Percentiles rank a stretch among this genome's conserved stretches.
Conservation (phyloP, 2,329 filamentous ascomycete species). For the Chrysoporthe austroafricana region DNA sequence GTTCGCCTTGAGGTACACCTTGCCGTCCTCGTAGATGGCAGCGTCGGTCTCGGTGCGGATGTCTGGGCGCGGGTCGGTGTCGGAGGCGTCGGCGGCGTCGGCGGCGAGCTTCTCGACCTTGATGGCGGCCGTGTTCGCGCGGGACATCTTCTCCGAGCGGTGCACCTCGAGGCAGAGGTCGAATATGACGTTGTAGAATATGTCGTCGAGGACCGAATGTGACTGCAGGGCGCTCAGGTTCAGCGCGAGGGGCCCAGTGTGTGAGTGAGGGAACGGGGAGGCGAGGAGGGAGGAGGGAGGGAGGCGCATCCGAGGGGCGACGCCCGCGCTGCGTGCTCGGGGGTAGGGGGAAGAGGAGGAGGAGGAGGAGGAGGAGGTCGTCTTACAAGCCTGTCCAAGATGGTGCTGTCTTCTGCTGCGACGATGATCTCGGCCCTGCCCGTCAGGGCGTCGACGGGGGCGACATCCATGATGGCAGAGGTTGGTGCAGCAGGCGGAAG, state of each 20-base stretch:
- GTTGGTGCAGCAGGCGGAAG: neutral
- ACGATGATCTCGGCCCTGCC: slow-evolving; percentile 63
- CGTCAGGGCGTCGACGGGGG: slow-evolving; percentile 47
- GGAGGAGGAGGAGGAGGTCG: slow-evolving; percentile 1
- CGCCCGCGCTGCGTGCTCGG: neutral
- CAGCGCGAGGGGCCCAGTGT: slow-evolving; percentile 15
- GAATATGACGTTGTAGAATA: slow-evolving; percentile 76
- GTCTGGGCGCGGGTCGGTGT: slow-evolving; percentile 57
- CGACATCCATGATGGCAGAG: slow-evolving; percentile 23
- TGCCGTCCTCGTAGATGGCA: slow-evolving; percentile 71
- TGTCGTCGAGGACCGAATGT: slow-evolving; percentile 71
- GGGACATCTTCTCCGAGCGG: slow-evolving; percentile 76
- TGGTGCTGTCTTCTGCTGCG: slow-evolving; percentile 54
- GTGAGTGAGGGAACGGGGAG: too few species aligned
- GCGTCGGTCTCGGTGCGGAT: slow-evolving; percentile 68
- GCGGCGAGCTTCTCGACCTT: slow-evolving; percentile 65
- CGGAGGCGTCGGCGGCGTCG: slow-evolving; percentile 57
- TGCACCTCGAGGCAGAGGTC: slow-evolving; percentile 76
- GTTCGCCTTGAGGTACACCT: slow-evolving; percentile 71
- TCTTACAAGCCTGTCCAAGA: slow-evolving; percentile 64
- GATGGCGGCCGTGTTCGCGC: slow-evolving; percentile 67
- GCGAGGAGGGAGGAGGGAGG: neutral
- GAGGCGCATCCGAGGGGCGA: neutral
- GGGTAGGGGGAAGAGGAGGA: neutral
- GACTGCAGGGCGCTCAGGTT: slow-evolving; percentile 47